A percentile compares a stretch with the other conserved stretches of the same genome.
phyloP scores from a whole-genome alignment of 352 stramenopile genomes.

The Phytophthora sojae region DNA sequence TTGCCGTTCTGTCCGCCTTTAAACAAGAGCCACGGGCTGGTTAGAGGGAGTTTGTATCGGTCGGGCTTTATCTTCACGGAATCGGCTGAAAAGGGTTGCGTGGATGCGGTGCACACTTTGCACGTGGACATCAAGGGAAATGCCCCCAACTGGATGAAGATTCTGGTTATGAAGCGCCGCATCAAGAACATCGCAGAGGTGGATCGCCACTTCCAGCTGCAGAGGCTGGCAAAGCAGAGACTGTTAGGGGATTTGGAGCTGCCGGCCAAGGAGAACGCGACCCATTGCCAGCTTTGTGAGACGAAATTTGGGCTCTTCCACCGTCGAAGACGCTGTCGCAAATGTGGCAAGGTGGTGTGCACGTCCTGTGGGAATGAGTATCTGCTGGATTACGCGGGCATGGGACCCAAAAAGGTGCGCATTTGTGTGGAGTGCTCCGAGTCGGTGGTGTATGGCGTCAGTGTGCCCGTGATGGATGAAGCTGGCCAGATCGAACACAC shows the following conservation, averaged over 20 bases:
- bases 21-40: constrained; percentile 61
- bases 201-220: constrained; percentile 74
- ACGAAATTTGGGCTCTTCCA: constrained; percentile 71
- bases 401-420: constrained; percentile 70
- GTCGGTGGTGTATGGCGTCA: constrained; percentile 42
- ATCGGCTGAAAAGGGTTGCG: constrained; percentile 48
- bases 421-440: constrained; percentile 75
- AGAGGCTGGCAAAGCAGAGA: constrained; percentile 54
- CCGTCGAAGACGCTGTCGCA: constrained; percentile 71
- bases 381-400: constrained; percentile 55
- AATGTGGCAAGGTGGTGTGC: constrained; percentile 81
- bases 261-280: constrained; percentile 53
- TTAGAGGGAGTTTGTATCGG: constrained; percentile 78
- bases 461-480: constrained; percentile 33
- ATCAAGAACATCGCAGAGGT: constrained; percentile 80
- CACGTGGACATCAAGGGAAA: constrained; percentile 86
- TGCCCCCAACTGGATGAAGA: constrained; percentile 80
- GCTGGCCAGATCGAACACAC: constrained; percentile 8
- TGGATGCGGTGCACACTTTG: constrained; percentile 80
- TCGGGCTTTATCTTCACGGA: constrained; percentile 87
- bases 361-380: constrained; percentile 58
- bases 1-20: constrained; percentile 74
- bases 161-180: constrained; percentile 75
- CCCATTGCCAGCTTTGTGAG: constrained; percentile 60
- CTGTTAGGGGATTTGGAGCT: constrained; percentile 72